Evolutionary conservation across 495 filamentous ascomycete species (phyloP), one percentile per base, ranked within the genome.

Genomic region (Aspergillus campestris): DNA sequence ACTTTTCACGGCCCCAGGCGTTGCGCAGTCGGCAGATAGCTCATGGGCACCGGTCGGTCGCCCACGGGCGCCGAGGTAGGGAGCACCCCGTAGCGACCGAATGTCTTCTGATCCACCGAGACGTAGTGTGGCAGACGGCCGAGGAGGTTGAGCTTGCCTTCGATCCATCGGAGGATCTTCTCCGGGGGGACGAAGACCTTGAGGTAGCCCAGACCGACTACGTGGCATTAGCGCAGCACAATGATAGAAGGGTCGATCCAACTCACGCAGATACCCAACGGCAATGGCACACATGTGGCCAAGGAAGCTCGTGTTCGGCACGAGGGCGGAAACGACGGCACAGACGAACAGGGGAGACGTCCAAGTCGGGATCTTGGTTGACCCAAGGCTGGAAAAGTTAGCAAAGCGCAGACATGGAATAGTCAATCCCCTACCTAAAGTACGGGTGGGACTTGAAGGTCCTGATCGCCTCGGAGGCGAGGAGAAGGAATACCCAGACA

Each of bases 71-170:
- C 71, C 28, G 69, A 71, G 0, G 79, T 79, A 2, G 89, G 89
- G 14, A 96, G 67, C 12, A 96, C 86, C 0, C 89, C 89, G 57
- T 91, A 94, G 38, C 89, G 76, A n/a, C 89, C 89, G 57, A 88
- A 94, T n/a, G 85, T 94, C 76, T 94, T 94, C 60, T 95, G 89
- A 57, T 96, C 89, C 9, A 96, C 79, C 13, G 84, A 89, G 11
- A 96, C 82, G 56, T 94, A 96, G 64, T 91, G 84, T 11, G 89
- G 88, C 32, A 95, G 64, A 45, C 86, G 73, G 10, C 81, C 86
- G 3, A 94, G 70, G 13, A 95, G 74, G 51, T 94, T 91, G 42
- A 94, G 55, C 61, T 87, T 94, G 13, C 77, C 75, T 65, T 96
- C 89, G 40, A 94, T 79, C 78, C 78, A 95, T 38, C 89, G 73